These are phyloP conservation scores for Chlorella sp. DNA, from an alignment of 139 green algal species.

Conservation along the genomic window DNA sequence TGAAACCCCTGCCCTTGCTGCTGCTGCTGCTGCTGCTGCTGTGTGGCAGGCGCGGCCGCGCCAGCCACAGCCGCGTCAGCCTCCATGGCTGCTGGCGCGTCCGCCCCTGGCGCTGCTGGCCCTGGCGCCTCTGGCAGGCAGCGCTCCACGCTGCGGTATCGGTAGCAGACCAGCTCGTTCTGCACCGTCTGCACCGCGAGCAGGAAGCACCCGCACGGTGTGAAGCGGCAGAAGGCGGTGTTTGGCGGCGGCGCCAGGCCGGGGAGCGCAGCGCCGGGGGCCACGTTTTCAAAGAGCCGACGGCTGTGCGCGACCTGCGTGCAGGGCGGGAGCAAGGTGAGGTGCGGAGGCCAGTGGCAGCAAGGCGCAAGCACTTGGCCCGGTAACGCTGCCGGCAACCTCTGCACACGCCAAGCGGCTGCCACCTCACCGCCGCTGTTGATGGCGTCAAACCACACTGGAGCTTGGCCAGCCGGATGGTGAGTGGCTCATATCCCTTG, in stretches of 20 bases:
- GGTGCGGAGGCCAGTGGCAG: neutral
- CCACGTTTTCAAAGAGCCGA: constrained; percentile 35
- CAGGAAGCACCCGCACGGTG: constrained; percentile 33
- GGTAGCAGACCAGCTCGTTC: constrained; percentile 24
- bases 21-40: constrained; percentile 3
- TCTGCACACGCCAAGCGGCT: neutral
- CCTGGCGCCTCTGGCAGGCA: neutral
- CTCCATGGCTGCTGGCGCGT: neutral
- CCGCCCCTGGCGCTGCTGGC: neutral
- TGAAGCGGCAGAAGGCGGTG: constrained; percentile 24
- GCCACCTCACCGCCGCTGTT: constrained; percentile 23
- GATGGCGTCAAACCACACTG: constrained; percentile 3
- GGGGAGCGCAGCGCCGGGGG: constrained; percentile 18
- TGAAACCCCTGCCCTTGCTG: neutral
- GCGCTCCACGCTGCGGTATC: constrained; percentile 24
- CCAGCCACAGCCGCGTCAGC: neutral
- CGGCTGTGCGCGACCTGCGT: constrained; percentile 27
- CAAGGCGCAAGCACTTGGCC: neutral
- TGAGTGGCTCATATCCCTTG: constrained; percentile 1
- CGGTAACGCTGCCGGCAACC: neutral
- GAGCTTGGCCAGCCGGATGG: constrained; percentile 1
- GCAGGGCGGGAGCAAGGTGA: neutral
- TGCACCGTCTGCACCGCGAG: constrained; percentile 22
- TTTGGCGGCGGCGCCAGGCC: constrained; percentile 12
- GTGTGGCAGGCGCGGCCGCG: neutral